phyloP scores from a whole-genome alignment of 768 basidiomycete species.

The Baorangia bicolor region DNA sequence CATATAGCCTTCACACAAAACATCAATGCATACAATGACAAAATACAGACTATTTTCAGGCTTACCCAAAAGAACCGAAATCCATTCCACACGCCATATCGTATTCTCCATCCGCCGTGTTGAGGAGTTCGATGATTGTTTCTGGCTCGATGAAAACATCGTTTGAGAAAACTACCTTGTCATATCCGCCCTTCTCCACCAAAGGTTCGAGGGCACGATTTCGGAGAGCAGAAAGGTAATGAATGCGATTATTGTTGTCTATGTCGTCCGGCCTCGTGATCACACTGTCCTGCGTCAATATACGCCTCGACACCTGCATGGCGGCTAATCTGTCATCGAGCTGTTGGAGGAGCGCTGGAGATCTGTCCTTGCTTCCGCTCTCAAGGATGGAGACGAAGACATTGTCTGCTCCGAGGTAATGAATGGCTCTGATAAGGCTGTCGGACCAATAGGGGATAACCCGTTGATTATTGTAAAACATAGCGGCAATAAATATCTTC shows the following conservation, averaged over 20 bases:
- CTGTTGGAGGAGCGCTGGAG: conserved; percentile 9
- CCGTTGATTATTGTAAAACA: conserved; percentile 39
- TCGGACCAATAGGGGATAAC: conserved; percentile 41
- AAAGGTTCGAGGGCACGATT: conserved; percentile 45
- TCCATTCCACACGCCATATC: conserved; percentile 47
- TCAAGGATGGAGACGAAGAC: conserved; percentile 44
- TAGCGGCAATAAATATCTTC: conserved; percentile 27
- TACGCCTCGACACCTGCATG: conserved; percentile 14
- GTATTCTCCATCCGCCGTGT: conserved; percentile 38
- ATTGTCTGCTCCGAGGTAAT: conserved; percentile 42
- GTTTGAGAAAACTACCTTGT: conserved; percentile 42
- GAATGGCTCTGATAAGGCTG: conserved; percentile 34
- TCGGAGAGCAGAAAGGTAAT: conserved; percentile 28
- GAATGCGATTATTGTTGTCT: neutral
- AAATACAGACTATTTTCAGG: conserved; percentile 8
- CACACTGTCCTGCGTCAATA: conserved; percentile 9
- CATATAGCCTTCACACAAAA: conserved; percentile 16
- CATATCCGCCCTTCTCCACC: conserved; percentile 34
- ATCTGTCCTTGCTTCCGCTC: conserved; percentile 29
- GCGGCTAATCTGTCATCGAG: conserved; percentile 7
- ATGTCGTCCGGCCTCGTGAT: conserved; percentile 8
- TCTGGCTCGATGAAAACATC: conserved; percentile 43
- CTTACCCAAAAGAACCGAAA: conserved; percentile 34
- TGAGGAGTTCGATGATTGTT: conserved; percentile 38
- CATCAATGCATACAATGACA: neutral